phyloP scores from a whole-genome alignment of 2,329 filamentous ascomycete genomes.

The Penicillium sp. region DNA sequence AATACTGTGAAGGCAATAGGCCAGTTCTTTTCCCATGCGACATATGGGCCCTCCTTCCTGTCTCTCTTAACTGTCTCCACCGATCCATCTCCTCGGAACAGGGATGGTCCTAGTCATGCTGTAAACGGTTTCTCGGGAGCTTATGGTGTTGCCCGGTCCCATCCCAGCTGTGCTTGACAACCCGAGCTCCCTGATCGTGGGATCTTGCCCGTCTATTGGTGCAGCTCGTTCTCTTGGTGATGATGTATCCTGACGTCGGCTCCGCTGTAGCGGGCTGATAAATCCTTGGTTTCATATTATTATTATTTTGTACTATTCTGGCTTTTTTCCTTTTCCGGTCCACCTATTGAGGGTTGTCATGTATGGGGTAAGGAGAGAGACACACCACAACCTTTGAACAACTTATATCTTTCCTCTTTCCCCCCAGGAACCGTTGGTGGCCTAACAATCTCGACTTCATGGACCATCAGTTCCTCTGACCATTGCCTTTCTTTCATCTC shows the following conservation, averaged over 20 bases:
- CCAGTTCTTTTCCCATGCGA: neutral
- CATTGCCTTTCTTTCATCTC: slow-evolving; percentile 10
- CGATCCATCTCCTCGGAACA: slow-evolving; percentile 16
- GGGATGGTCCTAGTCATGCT: slow-evolving; percentile 12
- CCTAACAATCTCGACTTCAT: slow-evolving; percentile 7
- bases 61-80: slow-evolving; percentile 1
- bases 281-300: slow-evolving; percentile 1
- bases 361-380: slow-evolving; percentile 19
- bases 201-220: slow-evolving; percentile 30
- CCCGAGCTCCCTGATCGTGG: slow-evolving; percentile 22
- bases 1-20: neutral
- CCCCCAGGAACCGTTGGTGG: neutral
- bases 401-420: slow-evolving; percentile 10
- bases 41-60: neutral
- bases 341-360: slow-evolving; percentile 12
- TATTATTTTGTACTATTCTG: slow-evolving; percentile 2
- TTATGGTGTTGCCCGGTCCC: slow-evolving; percentile 26
- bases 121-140: slow-evolving; percentile 27
- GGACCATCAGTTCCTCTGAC: slow-evolving; percentile 2
- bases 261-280: slow-evolving; percentile 22
- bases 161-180: slow-evolving; percentile 30
- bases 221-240: slow-evolving; percentile 31
- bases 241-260: slow-evolving; percentile 28
- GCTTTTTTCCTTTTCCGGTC: slow-evolving; percentile 8
- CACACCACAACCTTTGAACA: slow-evolving; percentile 1